These are phyloP conservation scores for Aspergillus terreus DNA, from an alignment of 2,329 filamentous ascomycete species.

Conservation along the genomic window DNA sequence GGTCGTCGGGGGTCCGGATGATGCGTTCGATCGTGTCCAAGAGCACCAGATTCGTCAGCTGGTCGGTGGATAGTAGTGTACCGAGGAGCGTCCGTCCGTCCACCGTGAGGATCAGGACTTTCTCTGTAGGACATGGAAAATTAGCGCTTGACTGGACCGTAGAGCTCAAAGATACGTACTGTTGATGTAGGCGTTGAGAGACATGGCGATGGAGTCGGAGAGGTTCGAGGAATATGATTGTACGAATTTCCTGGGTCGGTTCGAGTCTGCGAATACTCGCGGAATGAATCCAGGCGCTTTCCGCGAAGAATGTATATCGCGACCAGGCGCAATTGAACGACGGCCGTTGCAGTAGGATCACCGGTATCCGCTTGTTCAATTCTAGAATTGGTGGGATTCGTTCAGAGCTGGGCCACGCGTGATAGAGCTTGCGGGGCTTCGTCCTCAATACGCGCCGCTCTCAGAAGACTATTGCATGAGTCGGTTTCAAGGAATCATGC, in stretches of 20 bases:
- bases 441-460: background rate
- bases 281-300: too few relatives aligned
- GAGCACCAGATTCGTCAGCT: slow-evolving; percentile 89
- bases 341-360: too few relatives aligned
- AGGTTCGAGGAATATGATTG: background rate
- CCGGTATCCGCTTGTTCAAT: too few relatives aligned
- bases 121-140: slow-evolving; percentile 57
- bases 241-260: background rate
- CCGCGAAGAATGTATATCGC: background rate
- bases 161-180: slow-evolving; percentile 37
- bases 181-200: slow-evolving; percentile 52
- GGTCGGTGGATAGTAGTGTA: slow-evolving; percentile 78
- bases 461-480: background rate
- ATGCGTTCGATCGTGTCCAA: slow-evolving; percentile 81
- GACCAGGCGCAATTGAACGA: background rate
- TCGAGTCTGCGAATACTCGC: too few relatives aligned
- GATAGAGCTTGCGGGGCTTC: background rate
- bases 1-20: slow-evolving; percentile 79
- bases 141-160: slow-evolving; percentile 9
- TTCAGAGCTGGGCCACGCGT: background rate
- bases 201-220: slow-evolving; percentile 39
- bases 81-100: slow-evolving; percentile 86
- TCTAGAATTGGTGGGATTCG: background rate
- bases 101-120: slow-evolving; percentile 84
- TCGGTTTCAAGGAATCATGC: background rate